These are phyloP conservation scores for Blastobotrys mokoenaii DNA, from an alignment of 805 yeast species.

Conservation along the genomic window DNA sequence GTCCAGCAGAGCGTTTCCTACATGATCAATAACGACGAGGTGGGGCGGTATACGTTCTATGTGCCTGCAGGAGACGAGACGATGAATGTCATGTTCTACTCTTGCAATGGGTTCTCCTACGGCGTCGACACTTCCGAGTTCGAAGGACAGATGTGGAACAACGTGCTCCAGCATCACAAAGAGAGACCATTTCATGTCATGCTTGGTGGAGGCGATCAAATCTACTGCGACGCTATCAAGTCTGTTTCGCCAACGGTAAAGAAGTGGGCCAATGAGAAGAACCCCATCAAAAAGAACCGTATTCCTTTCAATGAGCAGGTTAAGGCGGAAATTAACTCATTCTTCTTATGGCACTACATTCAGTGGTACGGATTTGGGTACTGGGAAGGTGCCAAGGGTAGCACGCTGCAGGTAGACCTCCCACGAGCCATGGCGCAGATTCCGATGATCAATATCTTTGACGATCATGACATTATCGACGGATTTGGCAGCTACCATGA, in stretches of 20 bases:
- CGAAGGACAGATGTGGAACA: constrained; percentile 78
- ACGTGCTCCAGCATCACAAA: constrained; percentile 61
- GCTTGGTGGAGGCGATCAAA: constrained; percentile 97
- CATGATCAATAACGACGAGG: constrained; percentile 39
- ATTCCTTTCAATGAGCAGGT: constrained; percentile 40
- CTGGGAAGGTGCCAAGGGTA: constrained; percentile 66
- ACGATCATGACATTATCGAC: constrained; percentile 95
- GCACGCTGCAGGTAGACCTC: constrained; percentile 55
- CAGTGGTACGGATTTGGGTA: constrained; percentile 88
- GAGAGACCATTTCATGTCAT: constrained; percentile 74
- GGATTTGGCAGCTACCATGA: constrained; percentile 89
- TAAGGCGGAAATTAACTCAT: constrained; percentile 47
- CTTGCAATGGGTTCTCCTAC: constrained; percentile 87
- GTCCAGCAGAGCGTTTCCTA: constrained; percentile 60
- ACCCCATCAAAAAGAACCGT: constrained; percentile 38
- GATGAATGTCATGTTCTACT: constrained; percentile 75
- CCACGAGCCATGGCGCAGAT: constrained; percentile 75
- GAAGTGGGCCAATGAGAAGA: constrained; percentile 55
- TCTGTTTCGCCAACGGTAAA: constrained; percentile 37
- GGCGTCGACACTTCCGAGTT: constrained; percentile 57
- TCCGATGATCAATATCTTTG: constrained; percentile 80
- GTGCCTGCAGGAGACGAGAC: constrained; percentile 56
- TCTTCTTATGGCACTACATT: constrained; percentile 65
- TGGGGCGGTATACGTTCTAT: constrained; percentile 52
- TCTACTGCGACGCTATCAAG: constrained; percentile 79